Conservation (phyloP, 1,284 basidiomycete genomes). For the Heterobasidion occidentale region DNA sequence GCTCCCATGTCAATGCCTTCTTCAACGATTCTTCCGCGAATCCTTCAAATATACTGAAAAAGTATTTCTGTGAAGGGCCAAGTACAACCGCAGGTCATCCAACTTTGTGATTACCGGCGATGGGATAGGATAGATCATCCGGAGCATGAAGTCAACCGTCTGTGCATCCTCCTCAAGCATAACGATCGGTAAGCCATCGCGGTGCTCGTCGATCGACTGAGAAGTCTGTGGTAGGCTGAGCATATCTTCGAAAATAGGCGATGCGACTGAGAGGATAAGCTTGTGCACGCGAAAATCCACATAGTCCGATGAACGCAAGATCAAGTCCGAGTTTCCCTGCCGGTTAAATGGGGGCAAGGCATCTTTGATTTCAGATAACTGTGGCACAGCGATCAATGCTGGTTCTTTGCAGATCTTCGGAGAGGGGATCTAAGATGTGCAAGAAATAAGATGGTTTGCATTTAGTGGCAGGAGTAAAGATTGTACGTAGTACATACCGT, state of each 20-base stretch:
- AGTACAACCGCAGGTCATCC: not conserved
- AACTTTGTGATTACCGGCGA: not conserved
- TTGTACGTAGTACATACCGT: too few species aligned
- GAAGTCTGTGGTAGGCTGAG: constrained; percentile 11
- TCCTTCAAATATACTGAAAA: not conserved
- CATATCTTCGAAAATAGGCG: constrained; percentile 29
- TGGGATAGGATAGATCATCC: constrained; percentile 7
- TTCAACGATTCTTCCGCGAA: not conserved
- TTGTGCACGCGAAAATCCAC: constrained; percentile 25
- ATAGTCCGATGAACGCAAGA: constrained; percentile 27
- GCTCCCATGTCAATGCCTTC: not conserved
- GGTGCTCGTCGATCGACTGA: not conserved
- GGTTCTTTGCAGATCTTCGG: too few species aligned
- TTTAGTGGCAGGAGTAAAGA: too few species aligned
- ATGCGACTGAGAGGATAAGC: constrained; percentile 23
- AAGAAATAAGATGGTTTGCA: too few species aligned
- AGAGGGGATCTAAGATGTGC: too few species aligned
- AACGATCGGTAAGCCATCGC: not conserved
- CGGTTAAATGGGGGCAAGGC: not conserved
- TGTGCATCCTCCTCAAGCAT: constrained; percentile 3
- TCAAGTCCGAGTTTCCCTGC: constrained; percentile 19
- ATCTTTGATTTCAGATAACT: too few species aligned
- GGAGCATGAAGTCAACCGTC: constrained; percentile 4
- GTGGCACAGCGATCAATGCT: too few species aligned
- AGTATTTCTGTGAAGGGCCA: not conserved